Conservation (phyloP, 441 rosid species). For the Pelargonium australe region DNA sequence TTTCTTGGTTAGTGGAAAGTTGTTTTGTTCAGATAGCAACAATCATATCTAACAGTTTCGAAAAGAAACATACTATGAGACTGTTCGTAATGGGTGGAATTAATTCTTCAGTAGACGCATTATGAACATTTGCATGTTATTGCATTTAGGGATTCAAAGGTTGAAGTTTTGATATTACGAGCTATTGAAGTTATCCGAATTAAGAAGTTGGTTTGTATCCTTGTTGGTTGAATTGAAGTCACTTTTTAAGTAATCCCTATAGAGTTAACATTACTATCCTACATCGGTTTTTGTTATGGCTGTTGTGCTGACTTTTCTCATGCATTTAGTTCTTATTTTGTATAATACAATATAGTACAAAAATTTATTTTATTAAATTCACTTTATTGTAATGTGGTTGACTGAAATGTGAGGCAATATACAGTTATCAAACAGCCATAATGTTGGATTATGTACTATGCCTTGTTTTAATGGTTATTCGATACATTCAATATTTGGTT, state of each 20-base stretch:
- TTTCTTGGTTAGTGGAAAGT: no score
- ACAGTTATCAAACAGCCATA: not conserved
- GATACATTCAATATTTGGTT: not conserved
- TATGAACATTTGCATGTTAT: not conserved
- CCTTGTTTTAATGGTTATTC: constrained; percentile 5
- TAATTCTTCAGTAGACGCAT: not conserved
- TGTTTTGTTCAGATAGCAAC: no score
- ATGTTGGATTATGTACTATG: not conserved
- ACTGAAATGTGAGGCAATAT: not conserved
- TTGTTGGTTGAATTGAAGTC: not conserved
- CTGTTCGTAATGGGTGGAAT: not conserved
- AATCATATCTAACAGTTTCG: not conserved
- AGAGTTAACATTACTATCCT: not conserved
- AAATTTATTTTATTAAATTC: no score
- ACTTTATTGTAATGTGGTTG: no score
- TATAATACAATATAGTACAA: no score
- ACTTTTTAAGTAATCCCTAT: not conserved
- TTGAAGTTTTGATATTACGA: no score
- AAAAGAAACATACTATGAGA: no score
- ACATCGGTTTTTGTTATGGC: not conserved
- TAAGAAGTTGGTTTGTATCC: not conserved
- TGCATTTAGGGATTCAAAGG: not conserved
- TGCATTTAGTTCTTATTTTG: not conserved
- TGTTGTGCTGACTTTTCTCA: not conserved
- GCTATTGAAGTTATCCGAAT: not conserved